Base-by-base conservation (phyloP, 129 eudicot genomes). In the Centrapalus pauciflorus region DNA sequence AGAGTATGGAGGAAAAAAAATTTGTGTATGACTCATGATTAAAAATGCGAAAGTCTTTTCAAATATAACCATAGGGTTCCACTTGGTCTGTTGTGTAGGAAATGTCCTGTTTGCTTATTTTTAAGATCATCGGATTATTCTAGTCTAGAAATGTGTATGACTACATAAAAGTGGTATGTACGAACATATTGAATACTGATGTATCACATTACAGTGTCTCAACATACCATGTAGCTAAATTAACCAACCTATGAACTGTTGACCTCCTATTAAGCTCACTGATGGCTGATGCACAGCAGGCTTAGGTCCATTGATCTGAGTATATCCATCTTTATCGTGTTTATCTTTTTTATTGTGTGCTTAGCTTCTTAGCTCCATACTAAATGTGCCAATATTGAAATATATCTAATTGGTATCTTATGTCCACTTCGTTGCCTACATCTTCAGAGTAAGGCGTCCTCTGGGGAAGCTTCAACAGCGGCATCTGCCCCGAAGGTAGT, bases 401-500 rank as follows among this genome's bases (percentile, higher is more conserved):
- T 28, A 49, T 46, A 30, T 46, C 56, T 16, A 4, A 17, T 21
- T 30, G 30, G 48, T 46, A 46, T 29, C 21, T 43, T 17, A 4
- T 12, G 41, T 48, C 6, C 7, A 8, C 2, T 14, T 45, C 17
- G 28, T 20, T 41, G 7, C 21, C 34, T 29, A 58, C 9, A 10
- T 28, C 19, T 59, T 49, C 46, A 86, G 97, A 86, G 25, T 71
- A 90, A 90, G 71, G 73, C 76, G 60, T 45, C 97, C 4, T n/a
- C 91, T 5, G 85, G 91, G 24, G 91, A 78, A 78, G 82, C 87
- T 55, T 86, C 97, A 69, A 64, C 86, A 10, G 50, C 93, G 28
- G 73, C 95, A 66, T 27, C 78, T 35, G 85, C 89, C 57, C 79
- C 91, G 61, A 82, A 82, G 87, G 97, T 90, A 71, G 27, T 1